These are phyloP conservation scores for Naganishia friedmannii DNA, from an alignment of 768 basidiomycete genomes.

Conservation along the genomic window DNA sequence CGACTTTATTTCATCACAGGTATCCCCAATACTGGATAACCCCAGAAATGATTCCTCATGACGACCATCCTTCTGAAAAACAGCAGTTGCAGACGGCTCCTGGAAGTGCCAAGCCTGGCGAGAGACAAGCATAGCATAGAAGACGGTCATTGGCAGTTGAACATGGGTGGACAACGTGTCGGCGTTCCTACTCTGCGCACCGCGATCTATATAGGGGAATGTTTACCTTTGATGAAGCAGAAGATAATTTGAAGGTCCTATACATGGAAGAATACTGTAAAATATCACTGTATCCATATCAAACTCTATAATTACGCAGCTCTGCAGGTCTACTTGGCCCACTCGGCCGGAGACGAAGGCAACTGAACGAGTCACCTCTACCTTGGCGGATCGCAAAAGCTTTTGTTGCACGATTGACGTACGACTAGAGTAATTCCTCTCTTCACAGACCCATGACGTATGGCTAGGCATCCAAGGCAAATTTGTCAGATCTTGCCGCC, in stretches of 20 bases:
- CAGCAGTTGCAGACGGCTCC: conserved; percentile 10
- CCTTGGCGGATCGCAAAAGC: no score
- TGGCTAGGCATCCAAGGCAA: no score
- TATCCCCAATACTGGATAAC: conserved; percentile 30
- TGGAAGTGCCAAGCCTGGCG: conserved; percentile 11
- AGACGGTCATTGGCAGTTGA: no score
- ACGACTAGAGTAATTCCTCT: no score
- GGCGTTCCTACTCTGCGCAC: not conserved
- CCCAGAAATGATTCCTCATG: conserved; percentile 14
- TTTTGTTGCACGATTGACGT: no score
- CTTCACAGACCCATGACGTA: no score
- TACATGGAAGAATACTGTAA: not conserved
- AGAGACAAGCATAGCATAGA: conserved; percentile 9
- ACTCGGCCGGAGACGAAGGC: no score
- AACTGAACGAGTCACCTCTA: no score
- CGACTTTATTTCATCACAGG: not conserved
- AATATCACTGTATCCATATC: not conserved
- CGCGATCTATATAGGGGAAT: not conserved
- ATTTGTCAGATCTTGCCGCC: no score
- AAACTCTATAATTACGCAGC: not conserved
- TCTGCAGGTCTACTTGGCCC: not conserved
- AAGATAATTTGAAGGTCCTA: not conserved
- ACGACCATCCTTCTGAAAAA: conserved; percentile 17
- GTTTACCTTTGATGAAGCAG: not conserved
- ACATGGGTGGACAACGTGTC: no score